Conservation (phyloP, 495 filamentous ascomycete genomes). For the Penicillium paxilli region DNA sequence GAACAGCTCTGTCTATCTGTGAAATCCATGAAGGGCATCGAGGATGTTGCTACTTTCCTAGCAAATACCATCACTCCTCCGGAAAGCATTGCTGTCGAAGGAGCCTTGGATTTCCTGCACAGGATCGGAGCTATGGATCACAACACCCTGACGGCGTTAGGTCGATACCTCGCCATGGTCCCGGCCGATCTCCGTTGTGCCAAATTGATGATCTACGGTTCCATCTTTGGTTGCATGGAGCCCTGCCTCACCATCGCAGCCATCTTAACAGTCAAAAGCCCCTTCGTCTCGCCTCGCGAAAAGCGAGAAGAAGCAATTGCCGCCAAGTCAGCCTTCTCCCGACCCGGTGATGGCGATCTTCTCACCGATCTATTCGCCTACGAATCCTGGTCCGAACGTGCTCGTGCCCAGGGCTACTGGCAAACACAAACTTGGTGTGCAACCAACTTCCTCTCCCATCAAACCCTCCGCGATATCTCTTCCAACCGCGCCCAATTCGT, state of each 20-base stretch:
- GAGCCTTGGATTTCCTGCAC: constrained; percentile 72
- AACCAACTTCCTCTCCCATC: constrained; percentile 82
- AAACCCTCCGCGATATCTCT: constrained; percentile 82
- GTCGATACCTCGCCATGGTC: constrained; percentile 88
- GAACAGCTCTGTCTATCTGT: constrained; percentile 95
- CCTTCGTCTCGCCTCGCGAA: constrained; percentile 79
- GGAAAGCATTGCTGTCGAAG: constrained; percentile 78
- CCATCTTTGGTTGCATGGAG: constrained; percentile 89
- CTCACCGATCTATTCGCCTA: constrained; percentile 83
- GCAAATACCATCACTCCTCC: constrained; percentile 87
- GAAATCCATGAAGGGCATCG: constrained; percentile 83
- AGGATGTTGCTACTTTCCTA: constrained; percentile 77
- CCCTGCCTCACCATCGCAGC: constrained; percentile 86
- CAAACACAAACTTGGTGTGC: constrained; percentile 77
- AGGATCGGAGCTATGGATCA: constrained; percentile 87
- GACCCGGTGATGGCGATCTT: constrained; percentile 74
- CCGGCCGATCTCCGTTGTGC: constrained; percentile 90
- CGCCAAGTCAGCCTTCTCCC: constrained; percentile 71
- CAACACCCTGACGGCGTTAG: constrained; percentile 82
- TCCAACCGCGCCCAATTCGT: constrained; percentile 85
- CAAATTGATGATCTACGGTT: constrained; percentile 94
- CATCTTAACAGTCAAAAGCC: constrained; percentile 79
- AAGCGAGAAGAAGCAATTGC: constrained; percentile 80
- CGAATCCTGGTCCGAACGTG: constrained; percentile 72
- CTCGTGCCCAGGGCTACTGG: constrained; percentile 54